These are phyloP conservation scores for Euphorbia lathyris DNA, from an alignment of 345 rosid genomes.

Conservation along the genomic window DNA sequence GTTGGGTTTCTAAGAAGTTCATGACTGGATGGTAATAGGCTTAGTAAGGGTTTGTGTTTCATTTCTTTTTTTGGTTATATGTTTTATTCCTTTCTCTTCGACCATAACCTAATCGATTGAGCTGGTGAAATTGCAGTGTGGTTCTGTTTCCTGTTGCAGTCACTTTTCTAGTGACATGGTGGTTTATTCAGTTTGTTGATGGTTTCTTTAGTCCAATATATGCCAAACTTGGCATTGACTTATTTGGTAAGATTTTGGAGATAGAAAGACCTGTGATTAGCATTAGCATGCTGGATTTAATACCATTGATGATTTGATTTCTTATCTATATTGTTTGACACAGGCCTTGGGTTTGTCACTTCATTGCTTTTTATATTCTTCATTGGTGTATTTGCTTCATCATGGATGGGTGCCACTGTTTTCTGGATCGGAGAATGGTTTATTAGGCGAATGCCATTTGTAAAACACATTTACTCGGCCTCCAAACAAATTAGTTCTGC, in stretches of 20 bases:
- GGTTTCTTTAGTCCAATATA: conserved; percentile 84
- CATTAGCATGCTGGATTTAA: neutral
- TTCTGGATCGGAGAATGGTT: conserved; percentile 84
- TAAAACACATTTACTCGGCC: conserved; percentile 73
- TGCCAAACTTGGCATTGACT: conserved; percentile 65
- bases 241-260: too few species aligned
- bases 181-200: conserved; percentile 82
- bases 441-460: conserved; percentile 75
- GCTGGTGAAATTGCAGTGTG: conserved; percentile 69
- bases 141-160: conserved; percentile 86
- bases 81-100: too few species aligned
- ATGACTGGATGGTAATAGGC: conserved; percentile 82
- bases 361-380: conserved; percentile 67
- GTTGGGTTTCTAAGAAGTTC: conserved; percentile 92
- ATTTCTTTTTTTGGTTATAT: too few species aligned
- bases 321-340: conserved; percentile 18
- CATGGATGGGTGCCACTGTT: conserved; percentile 80
- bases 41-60: neutral
- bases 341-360: conserved; percentile 85
- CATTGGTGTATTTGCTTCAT: conserved; percentile 78
- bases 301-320: too few species aligned
- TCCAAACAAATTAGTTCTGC: conserved; percentile 86
- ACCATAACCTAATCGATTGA: too few species aligned
- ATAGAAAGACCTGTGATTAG: too few species aligned
- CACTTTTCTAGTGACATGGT: conserved; percentile 79